Conservation (phyloP, 2,329 filamentous ascomycete species). For the Phoma herbarum region DNA sequence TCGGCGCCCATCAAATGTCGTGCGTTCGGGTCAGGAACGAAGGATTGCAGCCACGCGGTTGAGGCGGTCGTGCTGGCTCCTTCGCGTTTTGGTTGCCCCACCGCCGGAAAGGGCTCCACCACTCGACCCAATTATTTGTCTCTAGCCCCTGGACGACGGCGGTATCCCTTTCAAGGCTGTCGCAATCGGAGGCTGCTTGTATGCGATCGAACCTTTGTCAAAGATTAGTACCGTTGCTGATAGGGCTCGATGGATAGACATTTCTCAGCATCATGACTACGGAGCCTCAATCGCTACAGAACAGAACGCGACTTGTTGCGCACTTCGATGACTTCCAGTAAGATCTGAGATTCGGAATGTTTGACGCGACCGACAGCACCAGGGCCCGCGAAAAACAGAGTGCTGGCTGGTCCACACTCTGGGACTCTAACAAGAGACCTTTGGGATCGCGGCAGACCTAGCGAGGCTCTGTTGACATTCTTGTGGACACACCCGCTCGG, state of each 20-base stretch:
- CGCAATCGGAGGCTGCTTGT: conserved; percentile 2
- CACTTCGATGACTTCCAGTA: conserved; percentile 27
- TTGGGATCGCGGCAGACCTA: conserved; percentile 64
- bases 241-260: not conserved
- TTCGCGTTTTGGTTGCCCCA: conserved; percentile 10
- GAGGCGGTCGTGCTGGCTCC: conserved; percentile 7
- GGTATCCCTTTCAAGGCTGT: conserved; percentile 3
- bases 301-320: conserved; percentile 23
- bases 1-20: conserved; percentile 10
- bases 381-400: conserved; percentile 25
- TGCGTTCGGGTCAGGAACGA: conserved; percentile 7
- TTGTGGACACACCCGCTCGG: conserved; percentile 24
- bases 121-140: conserved; percentile 4
- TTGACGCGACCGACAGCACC: not conserved
- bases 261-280: conserved; percentile 18
- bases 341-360: not conserved
- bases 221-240: not conserved
- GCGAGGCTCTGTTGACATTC: conserved; percentile 57
- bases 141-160: conserved; percentile 5
- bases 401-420: conserved; percentile 61
- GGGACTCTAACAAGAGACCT: conserved; percentile 60
- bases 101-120: conserved; percentile 5
- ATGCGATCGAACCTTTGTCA: conserved; percentile 1
- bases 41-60: conserved; percentile 11
- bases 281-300: conserved; percentile 19